phyloP scores from a whole-genome alignment of 1,284 basidiomycete genomes.

The Leccinum subfulvum region DNA sequence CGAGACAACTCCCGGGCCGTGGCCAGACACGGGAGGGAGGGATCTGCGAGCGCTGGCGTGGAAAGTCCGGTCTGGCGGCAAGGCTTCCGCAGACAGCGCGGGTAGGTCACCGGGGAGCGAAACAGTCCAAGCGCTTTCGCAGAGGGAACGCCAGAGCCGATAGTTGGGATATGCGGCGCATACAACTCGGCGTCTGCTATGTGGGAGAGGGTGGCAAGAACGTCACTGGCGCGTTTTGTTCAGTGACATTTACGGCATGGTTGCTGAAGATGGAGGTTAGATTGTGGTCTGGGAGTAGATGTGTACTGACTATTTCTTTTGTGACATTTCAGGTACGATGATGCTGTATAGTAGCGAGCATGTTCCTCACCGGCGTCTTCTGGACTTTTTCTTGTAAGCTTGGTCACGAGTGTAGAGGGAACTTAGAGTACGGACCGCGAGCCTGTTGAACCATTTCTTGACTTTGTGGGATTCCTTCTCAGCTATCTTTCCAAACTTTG shows the following conservation, averaged over 20 bases:
- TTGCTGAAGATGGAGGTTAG: conserved; percentile 45
- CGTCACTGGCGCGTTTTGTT: conserved; percentile 57
- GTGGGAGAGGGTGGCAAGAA: conserved; percentile 61
- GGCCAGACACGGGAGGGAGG: conserved; percentile 9
- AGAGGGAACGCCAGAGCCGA: conserved; percentile 46
- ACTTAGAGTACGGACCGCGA: conserved; percentile 47
- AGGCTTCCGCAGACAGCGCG: conserved; percentile 2
- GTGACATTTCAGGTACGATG: conserved; percentile 74
- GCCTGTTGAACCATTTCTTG: conserved; percentile 82
- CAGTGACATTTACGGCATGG: conserved; percentile 60
- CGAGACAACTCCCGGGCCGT: conserved; percentile 15
- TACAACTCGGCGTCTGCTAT: conserved; percentile 73
- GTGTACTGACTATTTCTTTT: conserved; percentile 68
- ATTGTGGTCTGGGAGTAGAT: background rate
- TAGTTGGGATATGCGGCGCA: conserved; percentile 54
- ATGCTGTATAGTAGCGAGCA: conserved; percentile 64
- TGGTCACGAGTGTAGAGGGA: conserved; percentile 29
- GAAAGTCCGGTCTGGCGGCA: conserved; percentile 38
- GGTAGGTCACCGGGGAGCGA: conserved; percentile 48
- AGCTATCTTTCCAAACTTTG: conserved; percentile 69
- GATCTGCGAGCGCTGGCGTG: conserved; percentile 18
- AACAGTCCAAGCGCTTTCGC: conserved; percentile 72
- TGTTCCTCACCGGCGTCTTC: conserved; percentile 74
- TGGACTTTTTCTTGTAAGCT: conserved; percentile 73
- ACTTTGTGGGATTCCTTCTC: conserved; percentile 76